Base-by-base conservation (phyloP, 306 rosid genomes). In the Trichosanthes truncata region DNA sequence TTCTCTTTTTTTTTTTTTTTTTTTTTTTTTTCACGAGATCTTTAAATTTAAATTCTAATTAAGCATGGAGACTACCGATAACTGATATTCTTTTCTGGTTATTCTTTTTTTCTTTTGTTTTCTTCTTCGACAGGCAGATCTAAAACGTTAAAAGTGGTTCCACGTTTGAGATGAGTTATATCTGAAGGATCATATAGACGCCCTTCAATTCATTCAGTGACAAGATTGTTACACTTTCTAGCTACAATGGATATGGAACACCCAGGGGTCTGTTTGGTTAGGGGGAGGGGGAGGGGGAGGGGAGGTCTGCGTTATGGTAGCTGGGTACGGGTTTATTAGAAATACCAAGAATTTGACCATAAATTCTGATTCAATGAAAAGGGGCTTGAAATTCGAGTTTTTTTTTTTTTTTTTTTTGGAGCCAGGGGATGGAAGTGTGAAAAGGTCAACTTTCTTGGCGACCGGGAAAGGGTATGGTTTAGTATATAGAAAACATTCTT, bases 81-180 rank as follows among this genome's bases (percentile, higher is more conserved):
- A 63, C 85, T 83, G 82, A 83, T 83, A 79, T 83, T 60, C 3
- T 78, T 56, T 83, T 52, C 59, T 72, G 36, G 80, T 79, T 78
- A 74, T 83, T 83, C 80, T 79, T 83, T 83, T 83, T 51, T 51
- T 53, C 29, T 61, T 83, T 79, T 78, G 17, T 72, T 26, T 72
- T 46, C 26, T 72, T 45, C 77, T 83, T 83, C 85, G 18, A 74
- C 85, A 83, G 85, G 85, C 80, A 73, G 71, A 60, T 31, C 82
- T 79, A 49, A 83, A 82, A 79, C 82, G 82, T 83, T 49, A 61
- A 83, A 74, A 72, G 85, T 33, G 85, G 80, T 83, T 83, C 82
- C 67, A 62, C 79, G 48, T 78, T 69, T 78, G 82, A 82, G 84
- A 75, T 75, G 79, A 14, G 66, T 52, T 26, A 76, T 52, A 23